Percentiles rank a stretch among this genome's conserved stretches.
These are phyloP conservation scores for Tetraselmis chui DNA, from an alignment of 139 green algal species.

Conservation along the genomic window DNA sequence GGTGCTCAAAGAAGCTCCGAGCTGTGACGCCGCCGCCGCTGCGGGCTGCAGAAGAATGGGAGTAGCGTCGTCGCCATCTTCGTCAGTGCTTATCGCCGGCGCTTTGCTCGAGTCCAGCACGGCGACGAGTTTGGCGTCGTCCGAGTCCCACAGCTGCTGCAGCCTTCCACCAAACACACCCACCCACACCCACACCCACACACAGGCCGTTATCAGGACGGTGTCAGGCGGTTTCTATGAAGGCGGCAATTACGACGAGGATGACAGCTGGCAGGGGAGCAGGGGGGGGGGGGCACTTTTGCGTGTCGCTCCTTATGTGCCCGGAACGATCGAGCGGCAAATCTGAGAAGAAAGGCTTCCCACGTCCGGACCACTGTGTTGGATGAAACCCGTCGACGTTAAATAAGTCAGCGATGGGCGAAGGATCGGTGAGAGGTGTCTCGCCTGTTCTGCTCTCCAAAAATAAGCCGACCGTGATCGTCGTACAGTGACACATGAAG, in stretches of 20 bases:
- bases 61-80: not conserved
- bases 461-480: too few species aligned
- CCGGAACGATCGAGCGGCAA: constrained; percentile 35
- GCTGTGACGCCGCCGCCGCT: too few species aligned
- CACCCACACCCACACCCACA: not conserved
- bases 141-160: not conserved
- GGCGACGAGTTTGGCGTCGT: not conserved
- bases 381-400: too few species aligned
- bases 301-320: not conserved
- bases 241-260: too few species aligned
- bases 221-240: too few species aligned
- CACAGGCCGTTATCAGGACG: too few species aligned
- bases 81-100: not conserved
- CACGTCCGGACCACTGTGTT: too few species aligned
- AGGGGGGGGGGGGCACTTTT: not conserved
- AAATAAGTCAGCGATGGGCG: too few species aligned
- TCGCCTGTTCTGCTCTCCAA: too few species aligned
- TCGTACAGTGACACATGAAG: too few species aligned
- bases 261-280: not conserved
- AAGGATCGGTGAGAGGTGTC: too few species aligned
- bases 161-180: not conserved
- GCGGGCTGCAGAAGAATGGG: not conserved
- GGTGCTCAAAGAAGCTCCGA: not conserved
- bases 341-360: constrained; percentile 12
- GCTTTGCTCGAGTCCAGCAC: not conserved